A percentile compares a stretch with the other conserved stretches of the same genome.
phyloP scores from a whole-genome alignment of 345 rosid species.

The Pistacia integerrima region DNA sequence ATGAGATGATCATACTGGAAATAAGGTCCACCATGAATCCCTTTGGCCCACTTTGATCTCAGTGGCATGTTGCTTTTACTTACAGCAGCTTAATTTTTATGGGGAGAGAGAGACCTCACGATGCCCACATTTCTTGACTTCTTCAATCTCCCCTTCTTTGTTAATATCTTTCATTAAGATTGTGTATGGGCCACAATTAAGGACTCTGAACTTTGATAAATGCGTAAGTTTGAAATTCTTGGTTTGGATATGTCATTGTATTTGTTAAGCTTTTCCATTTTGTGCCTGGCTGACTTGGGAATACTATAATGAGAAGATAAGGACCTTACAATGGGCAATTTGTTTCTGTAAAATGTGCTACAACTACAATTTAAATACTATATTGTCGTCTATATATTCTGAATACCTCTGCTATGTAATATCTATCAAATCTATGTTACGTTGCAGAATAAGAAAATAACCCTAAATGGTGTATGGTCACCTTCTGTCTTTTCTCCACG shows the following conservation, averaged over 20 bases:
- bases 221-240: no score
- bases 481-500: no score
- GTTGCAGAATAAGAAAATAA: no score
- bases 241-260: background rate
- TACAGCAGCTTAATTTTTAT: background rate
- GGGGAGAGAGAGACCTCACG: conserved; percentile 16
- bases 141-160: background rate
- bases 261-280: background rate
- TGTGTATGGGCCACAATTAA: no score
- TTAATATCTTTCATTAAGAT: background rate
- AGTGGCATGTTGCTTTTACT: conserved; percentile 31
- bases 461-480: no score
- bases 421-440: no score
- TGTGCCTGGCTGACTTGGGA: background rate
- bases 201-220: no score
- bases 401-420: no score
- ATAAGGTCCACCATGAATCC: background rate
- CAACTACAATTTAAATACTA: no score
- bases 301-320: background rate
- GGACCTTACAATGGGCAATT: background rate
- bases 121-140: background rate
- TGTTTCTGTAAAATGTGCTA: background rate
- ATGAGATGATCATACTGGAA: no score
- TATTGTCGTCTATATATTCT: background rate
- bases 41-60: conserved; percentile 26